Conservation (phyloP, 257 asterid species). For the Fraxinus cuspidata region DNA sequence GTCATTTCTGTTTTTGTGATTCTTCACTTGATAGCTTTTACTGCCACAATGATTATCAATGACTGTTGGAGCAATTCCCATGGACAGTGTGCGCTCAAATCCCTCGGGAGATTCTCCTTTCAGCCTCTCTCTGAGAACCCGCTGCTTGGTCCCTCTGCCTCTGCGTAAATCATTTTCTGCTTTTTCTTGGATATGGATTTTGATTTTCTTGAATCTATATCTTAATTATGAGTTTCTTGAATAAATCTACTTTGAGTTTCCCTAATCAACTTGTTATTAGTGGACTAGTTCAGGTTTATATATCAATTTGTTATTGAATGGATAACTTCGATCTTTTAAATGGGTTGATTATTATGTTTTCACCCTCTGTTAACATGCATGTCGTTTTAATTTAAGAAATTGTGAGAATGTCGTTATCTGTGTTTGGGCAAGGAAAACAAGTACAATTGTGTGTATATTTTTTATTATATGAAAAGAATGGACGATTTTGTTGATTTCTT, state of each 20-base stretch:
- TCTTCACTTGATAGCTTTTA: constrained; percentile 62
- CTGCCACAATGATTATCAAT: constrained; percentile 67
- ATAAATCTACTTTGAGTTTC: background rate
- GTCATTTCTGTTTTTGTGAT: constrained; percentile 71
- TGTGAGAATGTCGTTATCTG: background rate
- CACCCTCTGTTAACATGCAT: background rate
- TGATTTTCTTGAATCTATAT: constrained; percentile 2
- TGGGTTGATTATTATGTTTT: background rate
- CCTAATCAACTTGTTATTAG: background rate
- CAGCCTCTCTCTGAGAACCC: constrained; percentile 86
- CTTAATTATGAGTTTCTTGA: background rate
- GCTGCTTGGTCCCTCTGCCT: constrained; percentile 88
- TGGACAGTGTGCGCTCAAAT: constrained; percentile 52
- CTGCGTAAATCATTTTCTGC: constrained; percentile 54
- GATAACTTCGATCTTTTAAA: background rate
- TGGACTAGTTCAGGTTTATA: background rate
- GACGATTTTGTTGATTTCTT: background rate
- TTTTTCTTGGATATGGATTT: background rate
- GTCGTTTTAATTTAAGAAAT: background rate
- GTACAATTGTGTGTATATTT: background rate
- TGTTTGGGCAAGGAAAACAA: background rate
- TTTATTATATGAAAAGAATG: background rate
- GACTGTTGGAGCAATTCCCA: constrained; percentile 76
- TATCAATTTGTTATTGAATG: background rate
- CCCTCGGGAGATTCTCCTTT: constrained; percentile 74